Evolutionary conservation across 1,284 basidiomycete species (phyloP), one percentile per base, ranked within the genome.

Genomic region (Pterula multifida): DNA sequence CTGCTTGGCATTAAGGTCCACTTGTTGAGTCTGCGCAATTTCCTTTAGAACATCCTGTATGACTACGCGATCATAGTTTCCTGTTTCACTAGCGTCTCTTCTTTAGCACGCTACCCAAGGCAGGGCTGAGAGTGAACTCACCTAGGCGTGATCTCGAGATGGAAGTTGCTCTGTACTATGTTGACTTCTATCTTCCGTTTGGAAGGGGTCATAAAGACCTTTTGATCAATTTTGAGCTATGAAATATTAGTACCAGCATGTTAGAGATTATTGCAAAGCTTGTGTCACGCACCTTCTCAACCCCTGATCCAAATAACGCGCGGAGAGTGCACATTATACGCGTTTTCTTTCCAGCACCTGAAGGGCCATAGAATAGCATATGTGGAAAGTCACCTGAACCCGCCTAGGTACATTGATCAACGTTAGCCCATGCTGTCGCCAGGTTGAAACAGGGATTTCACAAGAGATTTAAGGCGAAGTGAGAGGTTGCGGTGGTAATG

Each of bases 1-100:
- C 60, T 98, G 94, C 63, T 89, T 94, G 0, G 96, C 95, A 61
- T 81, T 92, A 55, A 96, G 67, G 66, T 99, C 95, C 3, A 99
- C 91, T 63, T 98, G 95, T 62, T 98, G 95, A 2, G 95, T 99
- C 67, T 98, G 94, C 2, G 96, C 96, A 59, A 98, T 98, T 67
- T 98, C 95, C 66, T 98, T 98, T 54, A 98, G 68, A 49, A 98
- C 81, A 58, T 98, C 95, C 63, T 98, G 96, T 49, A 98, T 94
- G 45, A 98, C 90, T 0, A 95, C 79, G 53, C 96, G 75, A 64
- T 99, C 95, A 61, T 90, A 98, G 62, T 86, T 94, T 6, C 95
- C 96, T 0, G 95, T 93, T 68, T 99, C 95, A 57, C 92, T 95
- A 62, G 13, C 54, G 47, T 19, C 17, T 21, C 45, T 21, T 51